These are phyloP conservation scores for Monosporascus sp. DNA, from an alignment of 2,329 filamentous ascomycete species.

Conservation along the genomic window DNA sequence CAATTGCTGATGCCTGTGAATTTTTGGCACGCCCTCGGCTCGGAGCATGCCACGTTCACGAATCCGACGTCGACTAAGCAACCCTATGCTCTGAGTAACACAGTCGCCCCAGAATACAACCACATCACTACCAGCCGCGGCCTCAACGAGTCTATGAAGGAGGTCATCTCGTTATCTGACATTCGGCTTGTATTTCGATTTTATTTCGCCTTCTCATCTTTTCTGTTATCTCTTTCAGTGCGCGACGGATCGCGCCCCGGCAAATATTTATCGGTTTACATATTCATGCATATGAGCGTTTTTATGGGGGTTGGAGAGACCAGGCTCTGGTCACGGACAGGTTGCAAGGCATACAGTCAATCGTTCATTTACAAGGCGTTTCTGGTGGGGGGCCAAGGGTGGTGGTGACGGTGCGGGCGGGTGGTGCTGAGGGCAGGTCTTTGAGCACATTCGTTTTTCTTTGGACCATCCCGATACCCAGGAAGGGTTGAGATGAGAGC, in stretches of 20 bases:
- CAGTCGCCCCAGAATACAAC: neutral
- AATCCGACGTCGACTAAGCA: neutral
- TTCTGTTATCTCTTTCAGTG: neutral
- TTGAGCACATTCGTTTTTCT: too few relatives aligned
- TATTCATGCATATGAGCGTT: neutral
- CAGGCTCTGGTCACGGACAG: neutral
- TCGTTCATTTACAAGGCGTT: neutral
- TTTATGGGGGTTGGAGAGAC: neutral
- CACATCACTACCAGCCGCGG: neutral
- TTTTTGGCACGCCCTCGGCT: neutral
- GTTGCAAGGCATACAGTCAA: neutral
- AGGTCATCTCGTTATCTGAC: neutral
- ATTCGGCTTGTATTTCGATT: neutral
- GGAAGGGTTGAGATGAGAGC: too few relatives aligned
- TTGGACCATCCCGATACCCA: too few relatives aligned
- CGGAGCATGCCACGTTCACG: neutral
- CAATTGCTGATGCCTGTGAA: neutral
- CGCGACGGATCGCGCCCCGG: neutral
- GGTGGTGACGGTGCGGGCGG: neutral
- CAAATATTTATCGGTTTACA: neutral
- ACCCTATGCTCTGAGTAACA: neutral
- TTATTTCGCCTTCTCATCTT: neutral
- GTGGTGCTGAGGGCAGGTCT: too few relatives aligned
- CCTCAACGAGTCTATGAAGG: neutral
- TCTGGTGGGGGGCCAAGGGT: neutral